Percentiles rank a stretch among this genome's conserved stretches.
phyloP scores from a whole-genome alignment of 805 yeast genomes.

The Kurtzmaniella fragi region DNA sequence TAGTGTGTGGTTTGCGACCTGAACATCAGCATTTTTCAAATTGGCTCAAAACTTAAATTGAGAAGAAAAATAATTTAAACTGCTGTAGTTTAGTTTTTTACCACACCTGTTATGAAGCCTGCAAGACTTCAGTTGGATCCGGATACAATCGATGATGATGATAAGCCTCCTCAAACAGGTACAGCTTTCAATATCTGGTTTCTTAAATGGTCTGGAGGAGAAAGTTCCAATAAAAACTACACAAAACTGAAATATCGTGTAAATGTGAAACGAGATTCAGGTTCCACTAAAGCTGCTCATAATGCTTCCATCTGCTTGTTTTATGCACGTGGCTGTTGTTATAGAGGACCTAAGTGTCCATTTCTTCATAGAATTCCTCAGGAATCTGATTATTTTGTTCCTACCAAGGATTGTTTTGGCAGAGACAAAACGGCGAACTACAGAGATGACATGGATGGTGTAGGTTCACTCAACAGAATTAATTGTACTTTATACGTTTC shows the following conservation, averaged over 20 bases:
- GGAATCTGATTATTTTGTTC: constrained; percentile 49
- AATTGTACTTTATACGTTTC: constrained; percentile 80
- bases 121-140: constrained; percentile 78
- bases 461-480: constrained; percentile 69
- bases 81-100: no score
- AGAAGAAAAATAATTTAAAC: no score
- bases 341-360: constrained; percentile 68
- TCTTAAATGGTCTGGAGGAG: constrained; percentile 83
- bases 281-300: constrained; percentile 66
- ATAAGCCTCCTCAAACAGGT: constrained; percentile 76
- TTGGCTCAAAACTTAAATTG: background rate
- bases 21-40: background rate
- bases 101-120: constrained; percentile 19
- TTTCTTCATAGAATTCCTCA: constrained; percentile 76
- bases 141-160: constrained; percentile 47
- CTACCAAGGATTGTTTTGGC: constrained; percentile 86
- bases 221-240: constrained; percentile 40
- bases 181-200: constrained; percentile 84
- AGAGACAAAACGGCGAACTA: constrained; percentile 78
- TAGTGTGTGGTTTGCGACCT: no score
- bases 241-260: constrained; percentile 56
- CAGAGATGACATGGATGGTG: constrained; percentile 92
- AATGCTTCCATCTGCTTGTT: constrained; percentile 64
- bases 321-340: constrained; percentile 87
- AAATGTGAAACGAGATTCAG: constrained; percentile 58